These are phyloP conservation scores for Daldinia concentrica DNA, from an alignment of 495 filamentous ascomycete species.

Conservation along the genomic window DNA sequence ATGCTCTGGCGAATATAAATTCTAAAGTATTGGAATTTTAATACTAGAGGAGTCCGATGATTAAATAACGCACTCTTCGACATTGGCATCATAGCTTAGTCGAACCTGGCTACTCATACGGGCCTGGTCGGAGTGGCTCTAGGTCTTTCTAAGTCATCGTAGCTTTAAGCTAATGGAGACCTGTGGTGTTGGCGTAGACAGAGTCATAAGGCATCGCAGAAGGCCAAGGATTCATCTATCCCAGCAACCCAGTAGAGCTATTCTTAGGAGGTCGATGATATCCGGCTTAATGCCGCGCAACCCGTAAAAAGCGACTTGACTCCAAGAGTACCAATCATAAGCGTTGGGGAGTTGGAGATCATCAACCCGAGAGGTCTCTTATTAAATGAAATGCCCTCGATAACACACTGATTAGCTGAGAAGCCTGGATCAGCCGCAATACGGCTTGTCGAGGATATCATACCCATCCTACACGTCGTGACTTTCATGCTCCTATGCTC, in stretches of 20 bases:
- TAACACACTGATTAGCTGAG: conserved; percentile 36
- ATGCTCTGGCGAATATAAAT: conserved; percentile 1
- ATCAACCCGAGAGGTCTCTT: conserved; percentile 32
- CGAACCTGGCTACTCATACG: conserved; percentile 3
- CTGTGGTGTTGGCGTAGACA: conserved; percentile 31
- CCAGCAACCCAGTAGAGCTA: conserved; percentile 40
- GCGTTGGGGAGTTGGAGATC: conserved; percentile 35
- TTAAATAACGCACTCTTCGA: not conserved
- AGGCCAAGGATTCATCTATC: conserved; percentile 41
- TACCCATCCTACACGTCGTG: conserved; percentile 29
- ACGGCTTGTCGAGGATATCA: conserved; percentile 33
- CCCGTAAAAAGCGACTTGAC: conserved; percentile 39
- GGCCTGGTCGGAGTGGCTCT: conserved; percentile 10
- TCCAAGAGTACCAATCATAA: conserved; percentile 37
- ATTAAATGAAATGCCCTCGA: conserved; percentile 29
- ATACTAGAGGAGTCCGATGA: not conserved
- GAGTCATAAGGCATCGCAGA: conserved; percentile 26
- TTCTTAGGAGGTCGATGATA: conserved; percentile 39
- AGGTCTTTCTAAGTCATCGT: conserved; percentile 6
- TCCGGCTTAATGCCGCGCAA: conserved; percentile 45
- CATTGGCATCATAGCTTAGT: not conserved
- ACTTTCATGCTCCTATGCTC: conserved; percentile 27
- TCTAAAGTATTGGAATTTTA: conserved; percentile 13
- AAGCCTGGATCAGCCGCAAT: conserved; percentile 45
- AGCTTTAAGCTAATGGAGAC: conserved; percentile 24